Evolutionary conservation across 2,329 filamentous ascomycete genomes (phyloP), one percentile per base, ranked within the genome.

Genomic region (Graphiopsis chlorocephala): DNA sequence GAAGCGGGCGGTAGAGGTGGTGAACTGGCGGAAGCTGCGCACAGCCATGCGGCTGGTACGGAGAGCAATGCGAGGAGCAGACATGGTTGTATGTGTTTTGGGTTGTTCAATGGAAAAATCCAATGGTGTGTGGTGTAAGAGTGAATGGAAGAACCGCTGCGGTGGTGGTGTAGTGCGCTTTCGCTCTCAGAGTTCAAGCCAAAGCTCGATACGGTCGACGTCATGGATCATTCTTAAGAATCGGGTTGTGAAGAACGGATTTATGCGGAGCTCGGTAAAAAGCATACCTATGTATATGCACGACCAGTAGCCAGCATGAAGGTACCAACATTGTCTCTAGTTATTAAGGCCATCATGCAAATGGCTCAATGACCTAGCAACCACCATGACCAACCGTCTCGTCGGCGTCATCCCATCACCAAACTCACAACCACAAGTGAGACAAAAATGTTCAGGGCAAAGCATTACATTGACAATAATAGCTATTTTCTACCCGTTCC

Each of bases 31-130:
- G 52, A 74, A 71, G 60, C 75, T 70, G 53, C 74, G 72, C 53
- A 78, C 64, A 3, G 78, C 71, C 33, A 81, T 75, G 66, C 82
- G 78, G 65, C 79, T 73, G 23, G 80, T 78, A 75, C 82, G 81
- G 67, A 78, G 69, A 35, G 81, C 72, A 25, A 82, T 69, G 67
- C 82, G 78, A 58, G 79, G 74, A 29, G 79, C 76, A 61, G 80
- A 77, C 84, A 86, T 85, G 53, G 6, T 56, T 45, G 35, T 6
- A 29, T 12, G 28, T 71, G 58, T 61, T 42, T 56, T 20, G 26
- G 26, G 29, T 61, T 29, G 50, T 26, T 17, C 64, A 52, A 26
- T 33, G 23, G 23, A 23, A 29, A 12, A 26, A 29, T 23, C 33
- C 42, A 61, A 48, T 60, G 57, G 38, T 29, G 38, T 29, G 38